Conservation (phyloP, 2,329 filamentous ascomycete species). For the Xylaria sp. region DNA sequence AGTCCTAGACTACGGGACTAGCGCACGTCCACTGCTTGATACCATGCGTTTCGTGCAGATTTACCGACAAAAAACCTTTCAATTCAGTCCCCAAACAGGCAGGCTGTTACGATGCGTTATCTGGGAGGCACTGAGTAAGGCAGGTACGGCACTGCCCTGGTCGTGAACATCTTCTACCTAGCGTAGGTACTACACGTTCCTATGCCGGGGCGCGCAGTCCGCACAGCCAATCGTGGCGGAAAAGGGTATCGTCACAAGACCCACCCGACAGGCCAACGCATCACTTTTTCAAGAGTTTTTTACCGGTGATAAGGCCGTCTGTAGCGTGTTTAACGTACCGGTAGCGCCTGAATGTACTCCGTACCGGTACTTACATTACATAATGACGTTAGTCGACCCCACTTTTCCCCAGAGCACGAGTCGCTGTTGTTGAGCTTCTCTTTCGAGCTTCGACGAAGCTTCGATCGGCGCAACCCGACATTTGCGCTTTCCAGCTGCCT, state of each 20-base stretch:
- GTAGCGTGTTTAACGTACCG: neutral
- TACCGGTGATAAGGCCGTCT: neutral
- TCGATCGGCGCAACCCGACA: neutral
- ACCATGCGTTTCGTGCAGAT: neutral
- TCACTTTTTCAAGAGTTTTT: neutral
- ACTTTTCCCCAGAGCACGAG: slow-evolving; percentile 4
- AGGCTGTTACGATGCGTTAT: slow-evolving; percentile 14
- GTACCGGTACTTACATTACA: neutral
- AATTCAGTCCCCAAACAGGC: slow-evolving; percentile 13
- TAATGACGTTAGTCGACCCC: neutral
- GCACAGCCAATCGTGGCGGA: neutral
- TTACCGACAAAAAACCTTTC: neutral
- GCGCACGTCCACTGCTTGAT: neutral
- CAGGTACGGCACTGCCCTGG: neutral
- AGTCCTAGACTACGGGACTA: no score
- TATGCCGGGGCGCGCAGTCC: neutral
- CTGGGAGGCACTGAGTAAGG: neutral
- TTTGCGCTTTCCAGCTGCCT: neutral
- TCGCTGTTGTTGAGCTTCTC: slow-evolving; percentile 5
- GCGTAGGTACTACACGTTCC: neutral
- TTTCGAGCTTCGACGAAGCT: neutral
- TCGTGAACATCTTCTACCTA: neutral
- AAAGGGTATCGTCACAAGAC: neutral
- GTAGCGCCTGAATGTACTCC: neutral
- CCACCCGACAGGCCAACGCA: neutral